Conservation (phyloP, 1,139 yeast species). For the Sugiyamaella xylanicola region DNA sequence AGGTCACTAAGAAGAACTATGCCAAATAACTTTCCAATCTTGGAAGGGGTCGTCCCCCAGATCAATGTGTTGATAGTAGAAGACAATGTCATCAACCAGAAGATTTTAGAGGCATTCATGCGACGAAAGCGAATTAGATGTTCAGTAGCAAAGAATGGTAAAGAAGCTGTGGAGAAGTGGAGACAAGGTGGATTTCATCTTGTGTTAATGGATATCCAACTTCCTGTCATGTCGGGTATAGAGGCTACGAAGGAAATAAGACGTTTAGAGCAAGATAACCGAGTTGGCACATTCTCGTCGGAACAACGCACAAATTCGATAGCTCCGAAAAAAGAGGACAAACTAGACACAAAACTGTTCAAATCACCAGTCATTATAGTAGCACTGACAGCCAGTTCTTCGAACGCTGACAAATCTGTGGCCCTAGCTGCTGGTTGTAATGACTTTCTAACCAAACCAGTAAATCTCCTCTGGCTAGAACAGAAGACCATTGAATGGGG, state of each 20-base stretch:
- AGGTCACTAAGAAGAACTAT: constrained; percentile 14
- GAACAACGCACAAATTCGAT: constrained; percentile 25
- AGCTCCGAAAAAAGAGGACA: constrained; percentile 45
- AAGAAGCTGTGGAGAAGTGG: constrained; percentile 93
- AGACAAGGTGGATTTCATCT: constrained; percentile 87
- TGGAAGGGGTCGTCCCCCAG: constrained; percentile 58
- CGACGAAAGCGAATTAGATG: constrained; percentile 83
- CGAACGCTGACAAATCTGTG: constrained; percentile 83
- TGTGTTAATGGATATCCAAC: constrained; percentile 91
- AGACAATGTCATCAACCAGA: constrained; percentile 92
- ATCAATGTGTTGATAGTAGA: constrained; percentile 92
- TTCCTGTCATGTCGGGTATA: constrained; percentile 90
- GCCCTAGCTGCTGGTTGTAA: constrained; percentile 97
- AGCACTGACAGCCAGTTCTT: constrained; percentile 89
- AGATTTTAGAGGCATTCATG: constrained; percentile 88
- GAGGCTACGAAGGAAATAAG: constrained; percentile 92
- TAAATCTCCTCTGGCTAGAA: constrained; percentile 89
- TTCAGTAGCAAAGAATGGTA: constrained; percentile 86
- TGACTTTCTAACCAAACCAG: constrained; percentile 96
- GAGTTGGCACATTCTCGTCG: constrained; percentile 74
- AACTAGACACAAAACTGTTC: constrained; percentile 61
- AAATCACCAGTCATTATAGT: constrained; percentile 94
- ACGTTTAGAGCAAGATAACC: constrained; percentile 73
- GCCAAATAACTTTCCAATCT: constrained; percentile 25
- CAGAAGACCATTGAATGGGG: constrained; percentile 94